Percentiles rank a stretch among this genome's conserved stretches.
Conservation (phyloP, 176 grass and related monocot species). For the Raddia guianensis region DNA sequence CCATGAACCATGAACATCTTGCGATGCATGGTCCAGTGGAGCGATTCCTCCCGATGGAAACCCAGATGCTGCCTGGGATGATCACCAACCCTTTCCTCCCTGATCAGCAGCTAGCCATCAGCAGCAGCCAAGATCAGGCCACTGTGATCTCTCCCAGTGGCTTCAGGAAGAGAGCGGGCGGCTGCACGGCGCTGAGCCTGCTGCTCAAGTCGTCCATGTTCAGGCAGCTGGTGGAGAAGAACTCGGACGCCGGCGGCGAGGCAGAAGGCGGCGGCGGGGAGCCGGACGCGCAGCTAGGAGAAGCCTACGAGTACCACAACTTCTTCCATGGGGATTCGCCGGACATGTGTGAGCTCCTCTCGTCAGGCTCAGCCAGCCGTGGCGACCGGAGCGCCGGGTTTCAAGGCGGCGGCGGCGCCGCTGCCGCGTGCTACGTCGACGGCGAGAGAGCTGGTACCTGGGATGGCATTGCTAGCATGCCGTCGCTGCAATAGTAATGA, state of each 20-base stretch:
- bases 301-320: conserved; percentile 43
- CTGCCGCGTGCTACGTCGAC: conserved; percentile 13
- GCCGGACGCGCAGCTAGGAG: background rate
- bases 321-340: conserved; percentile 39
- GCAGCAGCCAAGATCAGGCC: conserved; percentile 25
- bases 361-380: background rate
- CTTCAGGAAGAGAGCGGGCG: conserved; percentile 35
- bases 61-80: conserved; percentile 21
- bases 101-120: conserved; percentile 6
- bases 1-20: conserved; percentile 22
- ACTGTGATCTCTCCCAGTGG: conserved; percentile 6
- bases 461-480: conserved; percentile 36
- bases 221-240: conserved; percentile 65
- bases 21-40: conserved; percentile 24
- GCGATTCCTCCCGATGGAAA: conserved; percentile 12
- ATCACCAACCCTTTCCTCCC: conserved; percentile 30
- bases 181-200: conserved; percentile 60
- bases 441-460: conserved; percentile 28
- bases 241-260: conserved; percentile 40
- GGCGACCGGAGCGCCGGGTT: background rate
- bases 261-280: background rate
- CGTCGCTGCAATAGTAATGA: background rate
- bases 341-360: conserved; percentile 39
- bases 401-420: background rate
- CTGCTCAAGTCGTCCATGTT: conserved; percentile 77